These are phyloP conservation scores for Fusarium sp. DNA, from an alignment of 2,329 filamentous ascomycete genomes.

Conservation along the genomic window DNA sequence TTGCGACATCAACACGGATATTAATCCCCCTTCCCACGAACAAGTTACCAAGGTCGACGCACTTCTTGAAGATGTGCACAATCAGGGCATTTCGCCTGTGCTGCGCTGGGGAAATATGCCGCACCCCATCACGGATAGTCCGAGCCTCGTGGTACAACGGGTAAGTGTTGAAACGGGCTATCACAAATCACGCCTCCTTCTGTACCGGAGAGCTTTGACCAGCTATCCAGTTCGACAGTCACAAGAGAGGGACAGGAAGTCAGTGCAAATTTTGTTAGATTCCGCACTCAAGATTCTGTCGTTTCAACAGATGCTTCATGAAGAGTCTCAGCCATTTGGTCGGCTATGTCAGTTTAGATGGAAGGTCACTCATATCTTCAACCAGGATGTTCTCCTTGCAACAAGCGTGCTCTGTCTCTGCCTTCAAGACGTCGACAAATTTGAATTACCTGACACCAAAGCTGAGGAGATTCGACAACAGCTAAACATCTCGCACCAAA, in stretches of 20 bases:
- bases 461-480: background rate
- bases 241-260: background rate
- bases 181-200: too few species aligned
- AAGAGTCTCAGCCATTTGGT: background rate
- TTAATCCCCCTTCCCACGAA: too few species aligned
- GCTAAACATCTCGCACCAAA: background rate
- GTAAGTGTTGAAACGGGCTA: too few species aligned
- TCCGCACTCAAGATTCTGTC: background rate
- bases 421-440: background rate
- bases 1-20: too few species aligned
- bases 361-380: background rate
- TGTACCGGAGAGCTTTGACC: too few species aligned
- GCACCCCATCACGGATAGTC: too few species aligned
- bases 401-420: background rate
- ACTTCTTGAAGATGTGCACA: too few species aligned
- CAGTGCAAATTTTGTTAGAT: background rate
- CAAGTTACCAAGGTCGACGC: too few species aligned
- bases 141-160: too few species aligned
- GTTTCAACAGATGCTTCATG: background rate
- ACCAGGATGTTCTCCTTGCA: background rate
- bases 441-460: background rate
- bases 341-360: background rate
- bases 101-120: too few species aligned
- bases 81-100: too few species aligned
- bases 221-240: background rate